phyloP scores from a whole-genome alignment of 1,139 yeast genomes.

The Taphrina sp. region DNA sequence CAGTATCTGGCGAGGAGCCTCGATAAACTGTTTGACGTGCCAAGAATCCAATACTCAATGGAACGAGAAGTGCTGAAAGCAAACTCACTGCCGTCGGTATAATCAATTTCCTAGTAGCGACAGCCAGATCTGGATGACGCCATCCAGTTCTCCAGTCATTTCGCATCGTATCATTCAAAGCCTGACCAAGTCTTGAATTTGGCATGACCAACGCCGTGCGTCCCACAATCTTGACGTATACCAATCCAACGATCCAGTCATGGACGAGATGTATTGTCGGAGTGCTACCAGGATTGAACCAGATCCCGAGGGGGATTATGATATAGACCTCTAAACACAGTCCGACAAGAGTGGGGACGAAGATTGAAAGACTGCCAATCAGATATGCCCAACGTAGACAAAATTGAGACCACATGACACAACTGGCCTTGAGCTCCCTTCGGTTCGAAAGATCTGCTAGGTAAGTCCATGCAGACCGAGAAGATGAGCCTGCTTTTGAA shows the following conservation, averaged over 20 bases:
- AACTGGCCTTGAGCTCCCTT: neutral
- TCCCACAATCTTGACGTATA: constrained; percentile 24
- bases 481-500: neutral
- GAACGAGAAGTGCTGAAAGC: constrained; percentile 21
- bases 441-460: neutral
- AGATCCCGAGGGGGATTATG: constrained; percentile 29
- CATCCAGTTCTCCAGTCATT: constrained; percentile 30
- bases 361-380: constrained; percentile 1
- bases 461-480: neutral
- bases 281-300: constrained; percentile 12
- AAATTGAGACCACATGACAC: neutral
- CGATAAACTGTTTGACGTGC: constrained; percentile 10
- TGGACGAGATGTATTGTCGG: constrained; percentile 30
- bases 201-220: constrained; percentile 27
- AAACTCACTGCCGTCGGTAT: constrained; percentile 15
- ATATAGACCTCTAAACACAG: constrained; percentile 21
- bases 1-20: constrained; percentile 1
- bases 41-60: constrained; percentile 25
- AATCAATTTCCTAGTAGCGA: constrained; percentile 23
- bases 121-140: constrained; percentile 26
- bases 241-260: constrained; percentile 32
- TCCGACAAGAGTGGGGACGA: constrained; percentile 6
- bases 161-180: constrained; percentile 17
- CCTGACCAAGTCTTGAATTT: neutral
- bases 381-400: constrained; percentile 17